These are phyloP conservation scores for Podaxis sp. DNA, from an alignment of 768 basidiomycete species.

Conservation along the genomic window DNA sequence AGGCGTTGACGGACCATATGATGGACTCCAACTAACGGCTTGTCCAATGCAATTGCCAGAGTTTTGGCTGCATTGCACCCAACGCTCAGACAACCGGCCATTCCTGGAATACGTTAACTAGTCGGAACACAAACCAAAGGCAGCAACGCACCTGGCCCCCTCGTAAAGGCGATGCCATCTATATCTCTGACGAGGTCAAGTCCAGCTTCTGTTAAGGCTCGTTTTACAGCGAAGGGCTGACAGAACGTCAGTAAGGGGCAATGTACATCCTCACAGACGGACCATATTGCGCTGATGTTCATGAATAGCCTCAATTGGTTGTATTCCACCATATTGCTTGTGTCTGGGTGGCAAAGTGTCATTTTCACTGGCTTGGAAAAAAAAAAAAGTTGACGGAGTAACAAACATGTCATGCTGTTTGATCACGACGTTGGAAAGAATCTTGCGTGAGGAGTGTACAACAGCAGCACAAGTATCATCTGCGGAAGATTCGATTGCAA, in stretches of 20 bases:
- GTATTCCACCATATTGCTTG: constrained; percentile 67
- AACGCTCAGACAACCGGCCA: constrained; percentile 78
- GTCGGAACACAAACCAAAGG: constrained; percentile 4
- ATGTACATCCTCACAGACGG: neutral
- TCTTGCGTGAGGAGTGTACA: constrained; percentile 63
- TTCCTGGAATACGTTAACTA: constrained; percentile 43
- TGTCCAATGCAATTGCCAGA: constrained; percentile 72
- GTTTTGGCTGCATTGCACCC: constrained; percentile 83
- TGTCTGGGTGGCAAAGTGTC: constrained; percentile 38
- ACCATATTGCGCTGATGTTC: constrained; percentile 84
- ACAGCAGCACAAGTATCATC: constrained; percentile 94
- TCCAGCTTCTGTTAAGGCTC: constrained; percentile 66
- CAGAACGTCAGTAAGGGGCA: neutral
- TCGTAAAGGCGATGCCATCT: constrained; percentile 88
- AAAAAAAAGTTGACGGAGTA: neutral
- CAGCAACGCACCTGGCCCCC: constrained; percentile 68
- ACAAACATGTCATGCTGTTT: constrained; percentile 72
- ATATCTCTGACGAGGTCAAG: constrained; percentile 57
- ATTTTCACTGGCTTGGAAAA: neutral
- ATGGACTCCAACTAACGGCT: constrained; percentile 88
- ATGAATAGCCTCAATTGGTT: constrained; percentile 73
- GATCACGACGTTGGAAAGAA: constrained; percentile 85
- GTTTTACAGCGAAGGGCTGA: constrained; percentile 72
- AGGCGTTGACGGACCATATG: constrained; percentile 71
- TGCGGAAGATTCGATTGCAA: constrained; percentile 84